Percentiles rank a stretch among this genome's conserved stretches.
These are phyloP conservation scores for Globisporangium iwayamae DNA, from an alignment of 352 stramenopile genomes.

Conservation along the genomic window DNA sequence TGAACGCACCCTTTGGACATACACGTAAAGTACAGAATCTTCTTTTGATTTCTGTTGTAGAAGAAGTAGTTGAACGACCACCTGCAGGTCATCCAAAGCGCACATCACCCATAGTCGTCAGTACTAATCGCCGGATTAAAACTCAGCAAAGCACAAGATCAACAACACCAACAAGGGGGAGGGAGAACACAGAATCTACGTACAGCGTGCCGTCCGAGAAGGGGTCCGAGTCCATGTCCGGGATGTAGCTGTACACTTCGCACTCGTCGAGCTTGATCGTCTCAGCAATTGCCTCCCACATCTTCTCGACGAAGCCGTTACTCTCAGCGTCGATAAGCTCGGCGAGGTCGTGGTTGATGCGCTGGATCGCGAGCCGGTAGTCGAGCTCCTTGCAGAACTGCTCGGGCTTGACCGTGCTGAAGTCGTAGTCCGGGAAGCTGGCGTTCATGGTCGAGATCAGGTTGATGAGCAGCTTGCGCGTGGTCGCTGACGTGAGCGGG, in stretches of 20 bases:
- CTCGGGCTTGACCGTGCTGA: conserved; percentile 83
- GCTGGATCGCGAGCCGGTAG: conserved; percentile 83
- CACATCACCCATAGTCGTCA: neutral
- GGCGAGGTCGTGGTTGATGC: conserved; percentile 85
- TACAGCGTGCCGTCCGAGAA: conserved; percentile 90
- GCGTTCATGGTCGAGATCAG: conserved; percentile 94
- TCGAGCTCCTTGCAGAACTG: conserved; percentile 88
- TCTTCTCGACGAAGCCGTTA: conserved; percentile 98
- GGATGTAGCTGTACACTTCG: conserved; percentile 92
- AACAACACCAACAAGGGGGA: neutral
- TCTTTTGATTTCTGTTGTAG: conserved; percentile 92
- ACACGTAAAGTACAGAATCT: conserved; percentile 93
- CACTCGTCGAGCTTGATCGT: conserved; percentile 87
- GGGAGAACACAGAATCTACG: conserved; percentile 6
- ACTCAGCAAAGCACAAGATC: neutral
- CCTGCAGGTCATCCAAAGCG: conserved; percentile 19
- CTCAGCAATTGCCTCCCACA: conserved; percentile 92
- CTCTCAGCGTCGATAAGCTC: conserved; percentile 96
- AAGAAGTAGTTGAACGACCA: conserved; percentile 97
- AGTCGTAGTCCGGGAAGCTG: conserved; percentile 93
- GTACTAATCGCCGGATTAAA: neutral
- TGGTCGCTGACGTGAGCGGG: conserved; percentile 65
- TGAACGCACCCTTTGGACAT: conserved; percentile 80
- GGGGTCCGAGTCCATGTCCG: conserved; percentile 91
- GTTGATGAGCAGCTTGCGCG: conserved; percentile 89